phyloP scores from a whole-genome alignment of 176 grass and related monocot genomes.

The Aegilops tauschii region DNA sequence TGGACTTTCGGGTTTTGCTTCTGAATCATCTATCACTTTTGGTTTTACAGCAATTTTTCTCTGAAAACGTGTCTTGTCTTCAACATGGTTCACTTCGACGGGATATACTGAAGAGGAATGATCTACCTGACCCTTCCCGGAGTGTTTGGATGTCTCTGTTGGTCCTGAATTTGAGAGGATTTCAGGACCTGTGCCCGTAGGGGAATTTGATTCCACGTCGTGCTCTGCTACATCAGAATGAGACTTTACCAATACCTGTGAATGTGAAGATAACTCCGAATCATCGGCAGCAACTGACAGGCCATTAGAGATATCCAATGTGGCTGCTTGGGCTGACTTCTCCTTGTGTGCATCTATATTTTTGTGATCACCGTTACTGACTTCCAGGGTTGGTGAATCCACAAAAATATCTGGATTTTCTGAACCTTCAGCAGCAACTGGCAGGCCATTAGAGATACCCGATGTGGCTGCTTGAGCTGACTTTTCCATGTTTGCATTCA shows the following conservation, averaged over 20 bases:
- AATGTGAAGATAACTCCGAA: slow-evolving; percentile 25
- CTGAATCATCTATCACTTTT: slow-evolving; percentile 50
- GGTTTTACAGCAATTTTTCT: slow-evolving; percentile 12
- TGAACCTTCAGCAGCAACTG: neutral
- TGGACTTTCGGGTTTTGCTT: slow-evolving; percentile 40
- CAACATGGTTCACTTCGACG: slow-evolving; percentile 10
- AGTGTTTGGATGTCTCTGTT: slow-evolving; percentile 13
- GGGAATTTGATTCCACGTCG: neutral
- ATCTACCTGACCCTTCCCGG: slow-evolving; percentile 7
- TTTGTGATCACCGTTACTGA: slow-evolving; percentile 1
- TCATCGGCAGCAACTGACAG: neutral
- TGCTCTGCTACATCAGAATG: slow-evolving; percentile 23
- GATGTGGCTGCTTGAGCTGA: neutral
- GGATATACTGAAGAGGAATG: slow-evolving; percentile 27
- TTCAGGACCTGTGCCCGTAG: neutral
- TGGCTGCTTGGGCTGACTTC: neutral
- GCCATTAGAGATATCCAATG: slow-evolving; percentile 1
- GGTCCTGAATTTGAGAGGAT: neutral
- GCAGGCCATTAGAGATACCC: neutral
- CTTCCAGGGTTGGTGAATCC: slow-evolving; percentile 34
- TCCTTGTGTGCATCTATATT: neutral
- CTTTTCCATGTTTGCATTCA: neutral
- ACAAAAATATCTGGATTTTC: slow-evolving; percentile 29
- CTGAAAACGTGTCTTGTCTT: slow-evolving; percentile 18
- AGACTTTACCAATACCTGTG: neutral